phyloP scores from a whole-genome alignment of 495 filamentous ascomycete species.

The Parachaetomium inaequale region DNA sequence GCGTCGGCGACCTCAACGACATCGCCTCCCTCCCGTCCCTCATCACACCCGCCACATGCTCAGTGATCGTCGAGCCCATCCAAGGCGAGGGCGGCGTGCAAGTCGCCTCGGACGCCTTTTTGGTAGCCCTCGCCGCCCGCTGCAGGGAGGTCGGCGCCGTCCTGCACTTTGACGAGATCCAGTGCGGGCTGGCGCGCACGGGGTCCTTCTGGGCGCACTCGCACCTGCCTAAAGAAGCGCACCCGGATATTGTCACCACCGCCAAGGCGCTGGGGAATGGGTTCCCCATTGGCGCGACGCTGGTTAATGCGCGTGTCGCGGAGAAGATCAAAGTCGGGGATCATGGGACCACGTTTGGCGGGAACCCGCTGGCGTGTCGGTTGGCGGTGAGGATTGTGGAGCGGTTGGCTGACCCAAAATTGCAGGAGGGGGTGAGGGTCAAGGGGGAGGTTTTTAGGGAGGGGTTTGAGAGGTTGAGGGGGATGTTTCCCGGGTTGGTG shows the following conservation, averaged over 20 bases:
- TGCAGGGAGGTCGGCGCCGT: slow-evolving; percentile 87
- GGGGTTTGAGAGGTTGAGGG: slow-evolving; percentile 59
- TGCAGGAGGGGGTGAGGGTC: slow-evolving; percentile 60
- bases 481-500: slow-evolving; percentile 67
- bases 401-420: slow-evolving; percentile 60
- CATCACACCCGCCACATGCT: slow-evolving; percentile 80
- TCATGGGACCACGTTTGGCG: slow-evolving; percentile 95
- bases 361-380: slow-evolving; percentile 84
- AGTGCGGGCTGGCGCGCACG: slow-evolving; percentile 85
- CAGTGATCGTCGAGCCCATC: slow-evolving; percentile 96
- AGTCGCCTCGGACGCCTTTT: slow-evolving; percentile 75
- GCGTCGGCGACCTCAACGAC: slow-evolving; percentile 83
- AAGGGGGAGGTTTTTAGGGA: slow-evolving; percentile 63
- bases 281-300: slow-evolving; percentile 87
- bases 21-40: slow-evolving; percentile 62
- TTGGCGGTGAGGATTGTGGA: slow-evolving; percentile 78
- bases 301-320: slow-evolving; percentile 72
- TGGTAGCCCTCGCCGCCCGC: slow-evolving; percentile 68
- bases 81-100: slow-evolving; percentile 95
- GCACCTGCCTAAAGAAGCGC: slow-evolving; percentile 66
- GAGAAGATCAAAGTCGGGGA: slow-evolving; percentile 87
- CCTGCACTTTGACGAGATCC: slow-evolving; percentile 93
- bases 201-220: slow-evolving; percentile 86
- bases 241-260: slow-evolving; percentile 90
- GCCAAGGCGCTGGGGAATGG: slow-evolving; percentile 97